Evolutionary conservation across 441 rosid genomes (phyloP).

Genomic region (Aquilaria agallochum): DNA sequence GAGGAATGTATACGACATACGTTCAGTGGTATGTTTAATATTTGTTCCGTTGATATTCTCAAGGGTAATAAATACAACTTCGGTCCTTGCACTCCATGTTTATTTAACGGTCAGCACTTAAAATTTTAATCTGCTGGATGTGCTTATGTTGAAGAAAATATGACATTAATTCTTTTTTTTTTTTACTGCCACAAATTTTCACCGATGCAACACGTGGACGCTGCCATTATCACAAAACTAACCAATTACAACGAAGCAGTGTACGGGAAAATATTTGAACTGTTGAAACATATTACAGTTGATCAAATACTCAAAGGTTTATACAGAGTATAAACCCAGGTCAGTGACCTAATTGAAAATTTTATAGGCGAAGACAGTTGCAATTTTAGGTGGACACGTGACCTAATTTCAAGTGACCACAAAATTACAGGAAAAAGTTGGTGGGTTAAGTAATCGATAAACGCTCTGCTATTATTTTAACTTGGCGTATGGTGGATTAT

Average conservation of each 20-base stretch:
- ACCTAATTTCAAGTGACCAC: constrained; percentile 15
- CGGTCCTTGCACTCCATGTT: neutral
- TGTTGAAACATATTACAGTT: too few species aligned
- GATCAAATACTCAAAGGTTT: too few species aligned
- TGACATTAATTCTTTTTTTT: neutral
- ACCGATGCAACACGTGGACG: neutral
- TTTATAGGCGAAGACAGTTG: neutral
- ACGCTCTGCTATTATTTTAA: constrained; percentile 17
- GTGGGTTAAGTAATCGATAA: constrained; percentile 65
- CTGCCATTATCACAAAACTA: neutral
- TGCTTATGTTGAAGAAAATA: constrained; percentile 4
- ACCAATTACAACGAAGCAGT: too few species aligned
- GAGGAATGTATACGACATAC: too few species aligned
- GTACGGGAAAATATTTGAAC: too few species aligned
- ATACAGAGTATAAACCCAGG: constrained; percentile 1
- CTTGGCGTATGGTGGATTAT: constrained; percentile 45
- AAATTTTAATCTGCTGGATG: constrained; percentile 10
- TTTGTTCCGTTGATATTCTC: too few species aligned
- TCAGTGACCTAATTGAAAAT: constrained; percentile 30
- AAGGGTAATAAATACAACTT: too few species aligned
- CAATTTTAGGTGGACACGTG: constrained; percentile 16
- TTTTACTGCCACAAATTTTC: neutral
- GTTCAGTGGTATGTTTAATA: too few species aligned
- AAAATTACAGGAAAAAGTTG: constrained; percentile 26
- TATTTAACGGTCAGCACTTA: neutral